Base-by-base conservation (phyloP, 1,139 yeast genomes). In the Pichia sp. region DNA sequence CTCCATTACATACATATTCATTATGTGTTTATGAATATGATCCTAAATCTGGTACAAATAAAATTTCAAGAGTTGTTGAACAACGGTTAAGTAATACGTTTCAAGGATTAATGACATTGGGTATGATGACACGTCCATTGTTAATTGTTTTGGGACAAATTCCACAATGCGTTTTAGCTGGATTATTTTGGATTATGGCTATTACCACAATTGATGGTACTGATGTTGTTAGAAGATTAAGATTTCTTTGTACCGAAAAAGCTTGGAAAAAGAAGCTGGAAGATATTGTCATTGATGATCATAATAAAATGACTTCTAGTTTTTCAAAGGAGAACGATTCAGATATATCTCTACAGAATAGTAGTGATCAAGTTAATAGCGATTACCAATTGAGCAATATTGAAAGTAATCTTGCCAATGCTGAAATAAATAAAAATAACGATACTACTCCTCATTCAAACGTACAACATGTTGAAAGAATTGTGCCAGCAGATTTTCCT, bases 131-230 rank as follows among this genome's bases (percentile, higher is more conserved):
- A 3, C 71, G 95, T 20, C 98, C 98, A 0, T 73, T 92, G 36
- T 69, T 92, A 49, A 71, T 81, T 1, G 87, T 94, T 9, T 67
- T 92, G 20, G 90, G 92, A 0, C 67, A 82, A 29, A 83, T 92
- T n/a, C 98, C 98, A 0, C 97, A 92, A 59, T 95, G 95, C 4
- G 95, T 89, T 0, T 68, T 92, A 26, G 86, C 97, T 0, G 98
- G 97, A 0, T 69, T 92, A 39, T 92, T 92, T 61, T 87, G 90
- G 73, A 79, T 87, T 52, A 90, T 92, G 97, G 97, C 96, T 0
- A 70, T 87, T 1, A 76, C 83, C 1, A 96, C 96, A 0, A 63
- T 92, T 12, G 72, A 82, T 43, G 78, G 73, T 6, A 87, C 84
- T 56, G 80, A 72, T 4, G 78, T 90, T 6, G 71, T 84, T 5